Evolutionary conservation across 2,329 filamentous ascomycete genomes (phyloP), one percentile per base, ranked within the genome.

Genomic region (Aspergillus fischeri): DNA sequence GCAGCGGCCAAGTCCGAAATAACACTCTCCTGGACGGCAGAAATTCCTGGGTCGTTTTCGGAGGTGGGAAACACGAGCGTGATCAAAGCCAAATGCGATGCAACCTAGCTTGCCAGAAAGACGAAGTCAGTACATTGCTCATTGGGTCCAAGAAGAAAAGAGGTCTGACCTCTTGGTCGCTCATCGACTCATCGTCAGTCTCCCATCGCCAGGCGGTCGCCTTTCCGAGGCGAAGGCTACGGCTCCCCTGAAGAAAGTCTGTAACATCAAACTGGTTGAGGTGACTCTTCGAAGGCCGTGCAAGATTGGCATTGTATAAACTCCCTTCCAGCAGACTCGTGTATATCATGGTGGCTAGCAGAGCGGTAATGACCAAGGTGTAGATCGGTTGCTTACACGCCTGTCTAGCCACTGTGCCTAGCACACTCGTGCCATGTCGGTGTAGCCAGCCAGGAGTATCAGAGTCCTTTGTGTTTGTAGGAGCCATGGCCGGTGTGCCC

Each of bases 321-420:
- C 91, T 96, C 66, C 93, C 90, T 73, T 96, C 92, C 21, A 99
- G 83, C 50, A 97, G 83, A 48, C 92, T 91, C 63, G 97, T 86
- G 73, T 99, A 99, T 60, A 92, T 95, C 50, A 91, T 95, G 75
- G 92, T 97, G 57, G 92, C 94, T 52, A 99, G 80, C 52, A 97
- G 78, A 52, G 92, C 92, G 63, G 96, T 89, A 62, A 92, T 83
- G 63, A 94, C 91, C 62, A 99, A 91, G 53, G 93, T 97, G 72
- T 97, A 92, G 62, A 99, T 96, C 0, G 94, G 94, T 75, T 97
- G 93, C 3, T 90, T 88, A 77, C 90, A 96, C 58, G 94, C 92
- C 67, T 91, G 83, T 66, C 86, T 87, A 45, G 93, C 90, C 60
- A 97, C 79, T 47, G 85, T 83, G 73, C 95, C 89, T 49, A 97